phyloP scores from a whole-genome alignment of 352 stramenopile genomes.

The Phytopythium oedochilum region DNA sequence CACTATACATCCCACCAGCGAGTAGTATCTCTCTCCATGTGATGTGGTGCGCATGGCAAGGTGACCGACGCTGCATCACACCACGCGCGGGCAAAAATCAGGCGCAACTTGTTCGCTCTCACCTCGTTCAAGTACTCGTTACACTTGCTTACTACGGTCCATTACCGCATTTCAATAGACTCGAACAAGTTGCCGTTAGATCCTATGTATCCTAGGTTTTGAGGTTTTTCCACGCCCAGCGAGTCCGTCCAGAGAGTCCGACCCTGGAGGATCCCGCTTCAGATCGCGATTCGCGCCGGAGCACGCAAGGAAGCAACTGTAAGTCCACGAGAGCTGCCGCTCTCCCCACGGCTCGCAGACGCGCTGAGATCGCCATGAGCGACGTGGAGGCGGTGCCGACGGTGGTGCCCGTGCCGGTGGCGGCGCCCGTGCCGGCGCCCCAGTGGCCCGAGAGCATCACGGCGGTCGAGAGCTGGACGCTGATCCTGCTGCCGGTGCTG shows the following conservation, averaged over 20 bases:
- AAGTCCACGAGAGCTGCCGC: not conserved
- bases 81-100: no score
- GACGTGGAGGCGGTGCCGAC: conserved; percentile 7
- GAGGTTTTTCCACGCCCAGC: no score
- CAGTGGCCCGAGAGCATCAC: conserved; percentile 46
- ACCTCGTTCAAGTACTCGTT: not conserved
- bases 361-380: not conserved
- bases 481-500: conserved; percentile 36
- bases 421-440: conserved; percentile 5
- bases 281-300: not conserved
- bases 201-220: not conserved
- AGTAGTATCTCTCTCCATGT: no score
- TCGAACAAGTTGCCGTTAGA: not conserved
- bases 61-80: no score
- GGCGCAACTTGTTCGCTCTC: no score
- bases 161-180: not conserved
- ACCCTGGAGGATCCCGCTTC: not conserved
- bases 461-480: conserved; percentile 21
- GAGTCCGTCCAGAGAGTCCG: not conserved
- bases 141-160: no score
- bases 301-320: not conserved
- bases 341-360: not conserved
- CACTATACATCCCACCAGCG: no score
- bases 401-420: conserved; percentile 10
- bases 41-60: no score